These are phyloP conservation scores for Saccharum officinarum DNA, from an alignment of 176 grass and related monocot genomes.

Conservation along the genomic window DNA sequence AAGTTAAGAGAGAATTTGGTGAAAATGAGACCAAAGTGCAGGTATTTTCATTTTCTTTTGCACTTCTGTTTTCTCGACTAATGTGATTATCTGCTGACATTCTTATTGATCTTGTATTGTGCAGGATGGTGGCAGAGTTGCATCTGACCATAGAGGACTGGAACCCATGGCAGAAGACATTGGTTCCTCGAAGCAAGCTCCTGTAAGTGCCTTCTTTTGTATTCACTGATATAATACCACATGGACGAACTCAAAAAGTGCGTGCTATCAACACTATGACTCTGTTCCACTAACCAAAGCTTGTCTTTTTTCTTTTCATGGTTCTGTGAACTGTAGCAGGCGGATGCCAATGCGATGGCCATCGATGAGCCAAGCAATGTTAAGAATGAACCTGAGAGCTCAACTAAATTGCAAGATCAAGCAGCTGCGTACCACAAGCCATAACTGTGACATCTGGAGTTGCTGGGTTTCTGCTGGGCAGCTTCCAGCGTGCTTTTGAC, in stretches of 20 bases:
- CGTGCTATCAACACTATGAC: background rate
- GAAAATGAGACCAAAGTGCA: slow-evolving; percentile 59
- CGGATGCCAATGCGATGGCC: slow-evolving; percentile 43
- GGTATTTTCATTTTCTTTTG: slow-evolving; percentile 44
- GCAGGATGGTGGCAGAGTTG: slow-evolving; percentile 39
- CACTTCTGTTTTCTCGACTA: background rate
- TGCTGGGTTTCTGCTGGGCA: background rate
- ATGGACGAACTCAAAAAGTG: background rate
- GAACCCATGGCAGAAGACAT: slow-evolving; percentile 40
- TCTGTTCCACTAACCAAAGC: background rate
- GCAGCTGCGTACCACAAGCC: slow-evolving; percentile 35
- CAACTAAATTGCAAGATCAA: slow-evolving; percentile 36
- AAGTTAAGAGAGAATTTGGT: slow-evolving; percentile 72
- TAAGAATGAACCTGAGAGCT: slow-evolving; percentile 46
- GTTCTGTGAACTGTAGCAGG: slow-evolving; percentile 23
- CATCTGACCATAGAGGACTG: slow-evolving; percentile 37
- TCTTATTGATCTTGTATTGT: background rate
- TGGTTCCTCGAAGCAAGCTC: slow-evolving; percentile 28
- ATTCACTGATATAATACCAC: background rate
- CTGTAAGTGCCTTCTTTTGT: slow-evolving; percentile 33
- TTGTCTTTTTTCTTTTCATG: background rate
- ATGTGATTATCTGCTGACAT: background rate
- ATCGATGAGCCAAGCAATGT: slow-evolving; percentile 45
- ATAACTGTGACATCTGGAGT: background rate
- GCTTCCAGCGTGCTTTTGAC: slow-evolving; percentile 19